phyloP scores from a whole-genome alignment of 306 rosid genomes.

The Cucurbita argyrosperma region DNA sequence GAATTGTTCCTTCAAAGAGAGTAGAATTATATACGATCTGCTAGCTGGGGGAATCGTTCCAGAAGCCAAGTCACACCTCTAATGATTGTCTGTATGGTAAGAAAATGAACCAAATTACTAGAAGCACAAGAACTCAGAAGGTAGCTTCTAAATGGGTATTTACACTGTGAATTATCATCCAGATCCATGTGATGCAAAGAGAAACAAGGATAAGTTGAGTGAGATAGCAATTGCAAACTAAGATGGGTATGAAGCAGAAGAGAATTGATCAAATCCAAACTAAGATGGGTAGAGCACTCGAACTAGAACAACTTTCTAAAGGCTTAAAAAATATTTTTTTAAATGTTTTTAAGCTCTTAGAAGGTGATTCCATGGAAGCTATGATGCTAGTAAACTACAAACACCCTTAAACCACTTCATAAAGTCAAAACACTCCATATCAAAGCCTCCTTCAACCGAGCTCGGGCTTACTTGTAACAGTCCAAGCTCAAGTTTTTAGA shows the following conservation, averaged over 20 bases:
- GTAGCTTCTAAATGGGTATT: background rate
- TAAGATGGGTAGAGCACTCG: too few species aligned
- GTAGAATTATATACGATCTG: conserved; percentile 23
- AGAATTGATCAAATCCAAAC: too few species aligned
- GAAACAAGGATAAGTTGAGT: too few species aligned
- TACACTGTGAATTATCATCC: background rate
- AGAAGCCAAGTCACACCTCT: conserved; percentile 77
- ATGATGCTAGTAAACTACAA: background rate
- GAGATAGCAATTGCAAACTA: too few species aligned
- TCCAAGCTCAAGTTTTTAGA: too few species aligned
- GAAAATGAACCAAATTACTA: background rate
- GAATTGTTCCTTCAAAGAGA: background rate
- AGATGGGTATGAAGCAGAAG: too few species aligned
- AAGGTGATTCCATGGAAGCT: too few species aligned
- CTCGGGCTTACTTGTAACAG: background rate
- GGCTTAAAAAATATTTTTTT: too few species aligned
- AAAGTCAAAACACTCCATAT: background rate
- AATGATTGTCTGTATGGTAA: conserved; percentile 34
- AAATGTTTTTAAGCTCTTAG: too few species aligned
- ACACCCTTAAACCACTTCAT: background rate
- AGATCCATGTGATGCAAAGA: background rate
- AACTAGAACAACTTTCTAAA: too few species aligned
- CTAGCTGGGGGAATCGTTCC: conserved; percentile 58
- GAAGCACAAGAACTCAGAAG: background rate
- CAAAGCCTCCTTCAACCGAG: background rate